Evolutionary conservation across 2,329 filamentous ascomycete species (phyloP), one percentile per base, ranked within the genome.

Genomic region (Chaetomiaceae sp.): DNA sequence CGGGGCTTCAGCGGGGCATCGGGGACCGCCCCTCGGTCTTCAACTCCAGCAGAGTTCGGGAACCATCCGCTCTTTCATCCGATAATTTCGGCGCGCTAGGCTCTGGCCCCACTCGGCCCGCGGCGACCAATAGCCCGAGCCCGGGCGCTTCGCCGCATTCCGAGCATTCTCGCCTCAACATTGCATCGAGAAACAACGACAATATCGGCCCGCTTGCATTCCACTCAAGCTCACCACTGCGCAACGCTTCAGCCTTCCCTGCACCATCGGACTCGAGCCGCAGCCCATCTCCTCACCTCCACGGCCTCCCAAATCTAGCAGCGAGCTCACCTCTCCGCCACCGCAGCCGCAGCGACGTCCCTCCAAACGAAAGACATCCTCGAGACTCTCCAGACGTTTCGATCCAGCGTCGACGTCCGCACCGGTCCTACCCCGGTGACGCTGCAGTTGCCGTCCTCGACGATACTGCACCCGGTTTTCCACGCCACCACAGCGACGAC

Each of bases 351-450:
- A 55, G 57, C 56, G 50, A 58, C n/a, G 54, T 33, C 36, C 58
- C 43, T 27, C 39, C 58, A 7, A 51, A 55, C 51, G 36, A 58
- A 19, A 50, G 59, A 20, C 45, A 34, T 17, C 50, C 33, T 25
- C 53, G 47, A 44, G 44, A 56, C 44, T 56, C 59, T 37, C 58
- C 56, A 23, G 55, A 51, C 34, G 49, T 56, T 20, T 57, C 55
- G 1, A 39, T 57, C 20, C 53, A 52, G 7, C 49, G 51, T 14
- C 51, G 31, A 20, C 51, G 46, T 33, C 51, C 54, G 20, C 43
- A 22, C 17, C 43, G 25, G 12, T 3, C 23, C 20, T 22, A 19
- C 15, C 6, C 20, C 1, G 17, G n/a, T n/a, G 40, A 7, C 27
- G n/a, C 15, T n/a, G 4, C 27, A 45, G 17, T 3, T 33, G 3